phyloP scores from a whole-genome alignment of 768 basidiomycete genomes.

The Royoungia palumana region DNA sequence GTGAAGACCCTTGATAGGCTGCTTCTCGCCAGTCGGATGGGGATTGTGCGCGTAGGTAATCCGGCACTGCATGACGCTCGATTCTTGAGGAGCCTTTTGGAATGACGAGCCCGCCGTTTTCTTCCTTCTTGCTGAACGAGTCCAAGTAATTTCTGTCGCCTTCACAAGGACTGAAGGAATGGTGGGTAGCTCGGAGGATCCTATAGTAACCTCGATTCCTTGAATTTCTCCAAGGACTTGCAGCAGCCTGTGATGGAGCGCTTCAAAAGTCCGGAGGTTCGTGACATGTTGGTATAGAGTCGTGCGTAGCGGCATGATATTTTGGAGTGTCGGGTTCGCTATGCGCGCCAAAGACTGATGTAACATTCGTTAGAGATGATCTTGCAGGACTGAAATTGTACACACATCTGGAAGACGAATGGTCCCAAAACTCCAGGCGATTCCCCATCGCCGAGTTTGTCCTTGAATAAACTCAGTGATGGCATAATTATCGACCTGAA shows the following conservation, averaged over 20 bases:
- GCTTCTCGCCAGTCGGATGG: conserved; percentile 13
- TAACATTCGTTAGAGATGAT: conserved; percentile 30
- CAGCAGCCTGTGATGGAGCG: conserved; percentile 20
- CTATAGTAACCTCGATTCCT: conserved; percentile 17
- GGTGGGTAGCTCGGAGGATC: neutral
- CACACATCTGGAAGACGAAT: conserved; percentile 75
- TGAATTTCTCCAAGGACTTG: conserved; percentile 35
- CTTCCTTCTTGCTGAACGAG: conserved; percentile 59
- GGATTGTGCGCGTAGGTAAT: conserved; percentile 21
- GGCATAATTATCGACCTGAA: conserved; percentile 82
- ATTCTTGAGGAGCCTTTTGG: neutral
- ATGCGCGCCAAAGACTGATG: conserved; percentile 37
- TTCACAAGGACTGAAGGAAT: conserved; percentile 25
- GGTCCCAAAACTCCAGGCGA: conserved; percentile 79
- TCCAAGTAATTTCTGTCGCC: conserved; percentile 56
- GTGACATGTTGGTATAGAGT: conserved; percentile 44
- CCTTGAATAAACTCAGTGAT: conserved; percentile 84
- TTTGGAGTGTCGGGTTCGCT: conserved; percentile 41
- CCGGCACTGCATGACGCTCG: conserved; percentile 22
- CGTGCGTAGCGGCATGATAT: conserved; percentile 57
- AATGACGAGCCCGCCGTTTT: conserved; percentile 20
- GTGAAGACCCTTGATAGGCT: conserved; percentile 2
- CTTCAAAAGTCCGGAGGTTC: conserved; percentile 4
- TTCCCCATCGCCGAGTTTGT: conserved; percentile 86
- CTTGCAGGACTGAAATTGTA: conserved; percentile 5